A percentile compares a stretch with the other conserved stretches of the same genome.
Evolutionary conservation across 169 alveolate genomes (phyloP).

Genomic region (Plasmodium coatneyi): DNA sequence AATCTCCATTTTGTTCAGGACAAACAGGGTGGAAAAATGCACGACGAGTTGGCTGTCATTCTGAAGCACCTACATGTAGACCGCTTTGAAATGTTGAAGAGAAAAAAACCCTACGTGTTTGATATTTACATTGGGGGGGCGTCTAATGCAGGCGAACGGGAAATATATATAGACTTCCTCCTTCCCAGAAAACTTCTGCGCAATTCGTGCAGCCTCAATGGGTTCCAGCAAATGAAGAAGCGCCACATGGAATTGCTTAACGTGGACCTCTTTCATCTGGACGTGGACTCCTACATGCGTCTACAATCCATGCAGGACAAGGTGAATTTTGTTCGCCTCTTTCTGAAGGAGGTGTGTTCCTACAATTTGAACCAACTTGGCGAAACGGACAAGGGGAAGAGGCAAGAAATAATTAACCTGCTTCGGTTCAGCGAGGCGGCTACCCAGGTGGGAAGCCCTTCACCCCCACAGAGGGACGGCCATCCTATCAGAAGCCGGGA

Average conservation of each 20-base stretch:
- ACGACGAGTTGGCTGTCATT: constrained; percentile 34
- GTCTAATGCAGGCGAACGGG: not conserved
- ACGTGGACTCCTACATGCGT: not conserved
- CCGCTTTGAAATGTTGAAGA: constrained; percentile 38
- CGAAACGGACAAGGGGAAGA: not conserved
- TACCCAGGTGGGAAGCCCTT: not conserved
- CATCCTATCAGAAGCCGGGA: not conserved
- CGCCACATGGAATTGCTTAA: constrained; percentile 45
- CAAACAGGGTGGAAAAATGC: not conserved
- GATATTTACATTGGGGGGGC: constrained; percentile 34
- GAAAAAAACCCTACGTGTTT: constrained; percentile 49
- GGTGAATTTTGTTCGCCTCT: constrained; percentile 12
- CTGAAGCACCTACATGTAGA: constrained; percentile 22
- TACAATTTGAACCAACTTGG: constrained; percentile 14
- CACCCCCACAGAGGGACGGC: not conserved
- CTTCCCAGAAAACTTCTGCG: constrained; percentile 5
- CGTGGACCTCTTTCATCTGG: constrained; percentile 17
- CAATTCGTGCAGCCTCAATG: constrained; percentile 12
- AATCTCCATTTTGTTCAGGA: constrained; percentile 22
- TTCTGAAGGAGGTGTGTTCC: constrained; percentile 7
- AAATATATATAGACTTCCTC: constrained; percentile 18
- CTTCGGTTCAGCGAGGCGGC: not conserved
- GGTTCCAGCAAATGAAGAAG: constrained; percentile 46
- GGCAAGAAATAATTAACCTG: constrained; percentile 1
- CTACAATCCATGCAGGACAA: constrained; percentile 13